Conservation (phyloP, 108 stramenopile species). For the Nitzschia putrida region DNA sequence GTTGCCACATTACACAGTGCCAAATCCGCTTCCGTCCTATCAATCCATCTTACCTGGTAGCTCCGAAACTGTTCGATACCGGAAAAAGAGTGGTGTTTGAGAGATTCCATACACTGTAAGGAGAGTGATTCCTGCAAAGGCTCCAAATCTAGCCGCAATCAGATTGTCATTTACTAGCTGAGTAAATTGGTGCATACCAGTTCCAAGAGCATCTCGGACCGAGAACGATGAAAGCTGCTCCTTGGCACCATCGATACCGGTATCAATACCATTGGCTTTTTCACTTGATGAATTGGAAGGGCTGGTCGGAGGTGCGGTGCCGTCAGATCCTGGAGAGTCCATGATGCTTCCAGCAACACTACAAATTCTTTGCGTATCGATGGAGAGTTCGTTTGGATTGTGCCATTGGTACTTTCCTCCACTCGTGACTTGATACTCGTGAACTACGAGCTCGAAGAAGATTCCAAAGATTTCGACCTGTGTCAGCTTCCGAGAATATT, state of each 20-base stretch:
- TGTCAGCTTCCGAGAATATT: too few relatives aligned
- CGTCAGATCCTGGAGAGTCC: too few relatives aligned
- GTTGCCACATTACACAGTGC: background rate
- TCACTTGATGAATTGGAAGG: background rate
- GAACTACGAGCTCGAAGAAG: too few relatives aligned
- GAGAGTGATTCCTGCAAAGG: conserved; percentile 53
- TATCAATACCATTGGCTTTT: background rate
- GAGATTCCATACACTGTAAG: conserved; percentile 71
- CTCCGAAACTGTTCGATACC: conserved; percentile 68
- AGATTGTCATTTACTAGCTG: conserved; percentile 72
- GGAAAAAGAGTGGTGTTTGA: conserved; percentile 82
- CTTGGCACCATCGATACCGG: background rate
- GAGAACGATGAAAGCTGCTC: background rate
- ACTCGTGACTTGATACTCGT: too few relatives aligned
- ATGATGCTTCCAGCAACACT: too few relatives aligned
- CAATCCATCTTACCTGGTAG: conserved; percentile 41
- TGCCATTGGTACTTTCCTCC: too few relatives aligned
- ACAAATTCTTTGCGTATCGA: too few relatives aligned
- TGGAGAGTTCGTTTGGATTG: too few relatives aligned
- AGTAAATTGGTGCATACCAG: conserved; percentile 41
- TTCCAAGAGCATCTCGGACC: conserved; percentile 31
- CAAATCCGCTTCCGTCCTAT: background rate
- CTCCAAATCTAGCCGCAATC: conserved; percentile 60
- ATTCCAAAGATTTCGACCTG: too few relatives aligned
- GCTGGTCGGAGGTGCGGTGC: background rate